These are phyloP conservation scores for Xylaria castorea DNA, from an alignment of 495 filamentous ascomycete species.

Conservation along the genomic window DNA sequence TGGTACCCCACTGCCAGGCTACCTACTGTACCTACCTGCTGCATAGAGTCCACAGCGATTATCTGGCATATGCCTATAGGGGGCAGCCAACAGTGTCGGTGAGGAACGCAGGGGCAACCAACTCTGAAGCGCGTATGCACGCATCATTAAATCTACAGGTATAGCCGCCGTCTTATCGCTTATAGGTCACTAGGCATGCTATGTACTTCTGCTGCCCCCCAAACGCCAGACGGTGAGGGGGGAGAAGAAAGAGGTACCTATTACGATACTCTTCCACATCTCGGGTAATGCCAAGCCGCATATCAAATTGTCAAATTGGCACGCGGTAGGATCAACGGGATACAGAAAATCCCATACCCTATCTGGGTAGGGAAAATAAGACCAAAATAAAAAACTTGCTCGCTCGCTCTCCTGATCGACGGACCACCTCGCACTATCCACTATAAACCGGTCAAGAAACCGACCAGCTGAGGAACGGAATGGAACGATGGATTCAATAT, in stretches of 20 bases:
- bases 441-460: background rate
- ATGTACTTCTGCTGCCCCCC: background rate
- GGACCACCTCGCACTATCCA: constrained; percentile 14
- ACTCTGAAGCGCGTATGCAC: constrained; percentile 11
- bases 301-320: constrained; percentile 12
- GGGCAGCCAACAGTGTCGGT: constrained; percentile 18
- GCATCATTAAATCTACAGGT: background rate
- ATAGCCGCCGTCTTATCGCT: constrained; percentile 9
- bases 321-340: background rate
- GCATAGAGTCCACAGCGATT: constrained; percentile 10
- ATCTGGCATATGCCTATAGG: constrained; percentile 4
- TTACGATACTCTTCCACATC: background rate
- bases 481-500: constrained; percentile 21
- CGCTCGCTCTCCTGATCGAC: constrained; percentile 24
- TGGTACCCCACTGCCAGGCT: constrained; percentile 14
- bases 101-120: constrained; percentile 10
- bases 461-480: constrained; percentile 1
- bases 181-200: background rate
- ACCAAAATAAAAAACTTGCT: background rate
- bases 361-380: background rate
- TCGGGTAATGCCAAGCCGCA: constrained; percentile 8
- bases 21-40: constrained; percentile 16
- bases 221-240: background rate
- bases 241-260: background rate
- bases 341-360: background rate